Percentiles rank a stretch among this genome's conserved stretches.
These are phyloP conservation scores for Solanum sitiens DNA, from an alignment of 257 asterid species.

Conservation along the genomic window DNA sequence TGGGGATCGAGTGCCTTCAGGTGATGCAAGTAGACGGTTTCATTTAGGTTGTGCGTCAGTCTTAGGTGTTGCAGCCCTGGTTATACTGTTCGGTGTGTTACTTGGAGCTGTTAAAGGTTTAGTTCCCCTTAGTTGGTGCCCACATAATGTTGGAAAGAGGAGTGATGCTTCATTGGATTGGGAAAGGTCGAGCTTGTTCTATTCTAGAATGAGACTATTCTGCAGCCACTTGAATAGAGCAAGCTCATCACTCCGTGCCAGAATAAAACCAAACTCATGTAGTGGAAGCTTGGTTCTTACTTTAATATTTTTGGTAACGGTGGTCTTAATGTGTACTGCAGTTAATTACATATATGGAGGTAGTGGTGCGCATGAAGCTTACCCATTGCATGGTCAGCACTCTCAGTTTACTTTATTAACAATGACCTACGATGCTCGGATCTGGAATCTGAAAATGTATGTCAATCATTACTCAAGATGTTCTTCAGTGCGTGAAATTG, in stretches of 20 bases:
- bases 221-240: slow-evolving; percentile 67
- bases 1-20: slow-evolving; percentile 83
- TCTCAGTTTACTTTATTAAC: slow-evolving; percentile 84
- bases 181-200: slow-evolving; percentile 39
- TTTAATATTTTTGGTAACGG: slow-evolving; percentile 10
- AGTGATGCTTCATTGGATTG: slow-evolving; percentile 50
- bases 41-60: slow-evolving; percentile 49
- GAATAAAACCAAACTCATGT: slow-evolving; percentile 46
- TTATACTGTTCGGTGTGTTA: slow-evolving; percentile 54
- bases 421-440: slow-evolving; percentile 93
- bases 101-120: slow-evolving; percentile 62
- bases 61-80: slow-evolving; percentile 37
- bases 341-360: slow-evolving; percentile 67
- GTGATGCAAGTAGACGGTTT: slow-evolving; percentile 49
- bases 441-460: slow-evolving; percentile 85
- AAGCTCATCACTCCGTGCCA: slow-evolving; percentile 43
- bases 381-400: slow-evolving; percentile 48
- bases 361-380: slow-evolving; percentile 81
- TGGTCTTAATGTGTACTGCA: slow-evolving; percentile 40
- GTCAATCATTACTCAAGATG: slow-evolving; percentile 86
- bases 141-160: slow-evolving; percentile 67
- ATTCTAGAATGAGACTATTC: slow-evolving; percentile 48
- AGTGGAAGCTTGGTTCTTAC: slow-evolving; percentile 34
- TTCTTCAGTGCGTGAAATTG: slow-evolving; percentile 83
- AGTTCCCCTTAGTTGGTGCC: slow-evolving; percentile 84